These are phyloP conservation scores for Gastrolobium villosum DNA, from an alignment of 306 rosid genomes.

Conservation along the genomic window DNA sequence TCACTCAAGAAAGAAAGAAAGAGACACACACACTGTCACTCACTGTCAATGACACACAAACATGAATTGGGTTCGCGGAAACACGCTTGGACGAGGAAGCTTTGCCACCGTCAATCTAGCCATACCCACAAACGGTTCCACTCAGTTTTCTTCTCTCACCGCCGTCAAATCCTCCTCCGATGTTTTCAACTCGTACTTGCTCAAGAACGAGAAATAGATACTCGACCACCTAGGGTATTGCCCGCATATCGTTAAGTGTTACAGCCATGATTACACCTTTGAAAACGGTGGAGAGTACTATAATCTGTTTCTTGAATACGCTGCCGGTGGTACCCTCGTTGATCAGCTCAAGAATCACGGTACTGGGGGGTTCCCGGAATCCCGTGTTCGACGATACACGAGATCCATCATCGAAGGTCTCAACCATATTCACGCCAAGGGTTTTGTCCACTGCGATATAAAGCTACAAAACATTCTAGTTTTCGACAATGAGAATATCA, in stretches of 20 bases:
- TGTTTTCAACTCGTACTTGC: constrained; percentile 38
- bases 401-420: constrained; percentile 66
- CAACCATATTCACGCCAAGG: constrained; percentile 58
- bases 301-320: no score
- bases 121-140: constrained; percentile 27
- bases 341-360: constrained; percentile 62
- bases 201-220: constrained; percentile 67
- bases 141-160: constrained; percentile 39
- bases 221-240: constrained; percentile 57
- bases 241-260: constrained; percentile 61
- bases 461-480: constrained; percentile 79
- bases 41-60: no score
- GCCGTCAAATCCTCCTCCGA: constrained; percentile 68
- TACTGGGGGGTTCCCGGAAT: constrained; percentile 62
- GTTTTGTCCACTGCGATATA: constrained; percentile 89
- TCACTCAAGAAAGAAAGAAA: no score
- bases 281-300: constrained; percentile 53
- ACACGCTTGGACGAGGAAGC: constrained; percentile 71
- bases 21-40: no score
- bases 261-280: constrained; percentile 54
- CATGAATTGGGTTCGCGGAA: constrained; percentile 90
- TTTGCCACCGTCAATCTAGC: constrained; percentile 77
- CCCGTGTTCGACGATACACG: constrained; percentile 55
- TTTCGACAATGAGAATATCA: constrained; percentile 60
- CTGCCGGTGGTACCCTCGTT: not conserved